Percentiles rank a stretch among this genome's conserved stretches.
These are phyloP conservation scores for Ceratocystis colombiana DNA, from an alignment of 2,329 filamentous ascomycete genomes.

Conservation along the genomic window DNA sequence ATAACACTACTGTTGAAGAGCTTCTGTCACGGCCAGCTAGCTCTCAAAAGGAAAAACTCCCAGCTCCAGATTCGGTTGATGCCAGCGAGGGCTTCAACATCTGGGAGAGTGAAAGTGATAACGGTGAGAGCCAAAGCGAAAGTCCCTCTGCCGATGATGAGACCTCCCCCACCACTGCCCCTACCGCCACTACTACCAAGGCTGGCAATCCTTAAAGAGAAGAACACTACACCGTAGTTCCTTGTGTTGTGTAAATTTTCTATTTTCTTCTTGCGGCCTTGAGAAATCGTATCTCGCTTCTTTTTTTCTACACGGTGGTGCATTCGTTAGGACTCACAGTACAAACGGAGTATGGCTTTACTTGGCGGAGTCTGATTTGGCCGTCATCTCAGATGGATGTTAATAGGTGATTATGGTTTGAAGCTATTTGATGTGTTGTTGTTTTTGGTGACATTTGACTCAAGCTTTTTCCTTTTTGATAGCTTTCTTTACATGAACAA, in stretches of 20 bases:
- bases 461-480: not conserved
- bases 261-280: not conserved
- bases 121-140: constrained; percentile 48
- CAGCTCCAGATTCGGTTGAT: constrained; percentile 44
- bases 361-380: not conserved
- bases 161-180: not conserved
- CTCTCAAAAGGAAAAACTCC: constrained; percentile 34
- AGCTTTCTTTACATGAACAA: not conserved
- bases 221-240: constrained; percentile 12
- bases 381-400: not conserved
- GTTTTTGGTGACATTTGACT: not conserved
- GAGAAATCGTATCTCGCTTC: not conserved
- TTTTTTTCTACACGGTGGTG: constrained; percentile 1
- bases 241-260: constrained; percentile 15
- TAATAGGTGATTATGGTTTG: not conserved
- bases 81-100: constrained; percentile 54
- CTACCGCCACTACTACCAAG: not conserved
- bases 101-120: constrained; percentile 59
- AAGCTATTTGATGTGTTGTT: not conserved
- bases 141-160: constrained; percentile 12
- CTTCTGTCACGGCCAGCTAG: constrained; percentile 27
- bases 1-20: constrained; percentile 24
- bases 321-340: constrained; percentile 19
- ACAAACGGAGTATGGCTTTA: constrained; percentile 4
- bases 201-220: not conserved